A percentile compares a stretch with the other conserved stretches of the same genome.
phyloP scores from a whole-genome alignment of 2,329 filamentous ascomycete species.

The Xylaria sp. region DNA sequence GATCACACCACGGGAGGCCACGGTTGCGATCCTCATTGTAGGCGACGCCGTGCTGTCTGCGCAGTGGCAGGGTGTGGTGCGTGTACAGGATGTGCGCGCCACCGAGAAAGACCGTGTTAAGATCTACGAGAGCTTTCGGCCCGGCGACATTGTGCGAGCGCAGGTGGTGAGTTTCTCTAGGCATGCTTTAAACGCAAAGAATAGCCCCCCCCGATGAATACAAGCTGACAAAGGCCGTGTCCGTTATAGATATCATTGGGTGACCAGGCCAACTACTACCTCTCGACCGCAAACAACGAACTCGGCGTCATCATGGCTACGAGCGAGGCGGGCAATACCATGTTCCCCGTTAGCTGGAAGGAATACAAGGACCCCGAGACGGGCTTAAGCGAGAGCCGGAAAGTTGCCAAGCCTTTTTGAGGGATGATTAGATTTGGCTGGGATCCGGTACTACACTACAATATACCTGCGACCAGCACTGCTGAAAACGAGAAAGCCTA shows the following conservation, averaged over 20 bases:
- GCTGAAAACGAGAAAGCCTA: not conserved
- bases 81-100: conserved; percentile 89
- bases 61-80: conserved; percentile 86
- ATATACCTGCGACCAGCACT: not conserved
- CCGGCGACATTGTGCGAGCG: conserved; percentile 90
- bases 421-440: conserved; percentile 12
- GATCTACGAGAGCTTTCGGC: conserved; percentile 89
- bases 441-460: conserved; percentile 2
- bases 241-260: conserved; percentile 78
- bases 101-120: conserved; percentile 96
- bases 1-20: conserved; percentile 85
- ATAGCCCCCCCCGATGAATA: too few relatives aligned
- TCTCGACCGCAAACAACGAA: conserved; percentile 91
- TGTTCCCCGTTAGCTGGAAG: conserved; percentile 95
- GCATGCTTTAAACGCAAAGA: too few relatives aligned
- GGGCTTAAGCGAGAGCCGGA: conserved; percentile 79
- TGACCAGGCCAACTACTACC: conserved; percentile 94
- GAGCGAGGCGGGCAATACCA: conserved; percentile 86
- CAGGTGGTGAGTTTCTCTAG: conserved; percentile 73
- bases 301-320: conserved; percentile 93
- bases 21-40: conserved; percentile 86
- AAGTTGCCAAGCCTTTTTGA: conserved; percentile 94
- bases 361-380: conserved; percentile 89
- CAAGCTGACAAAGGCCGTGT: conserved; percentile 15
- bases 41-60: conserved; percentile 76